Evolutionary conservation across 352 stramenopile genomes (phyloP).

Genomic region (Phytophthora pluvialis): DNA sequence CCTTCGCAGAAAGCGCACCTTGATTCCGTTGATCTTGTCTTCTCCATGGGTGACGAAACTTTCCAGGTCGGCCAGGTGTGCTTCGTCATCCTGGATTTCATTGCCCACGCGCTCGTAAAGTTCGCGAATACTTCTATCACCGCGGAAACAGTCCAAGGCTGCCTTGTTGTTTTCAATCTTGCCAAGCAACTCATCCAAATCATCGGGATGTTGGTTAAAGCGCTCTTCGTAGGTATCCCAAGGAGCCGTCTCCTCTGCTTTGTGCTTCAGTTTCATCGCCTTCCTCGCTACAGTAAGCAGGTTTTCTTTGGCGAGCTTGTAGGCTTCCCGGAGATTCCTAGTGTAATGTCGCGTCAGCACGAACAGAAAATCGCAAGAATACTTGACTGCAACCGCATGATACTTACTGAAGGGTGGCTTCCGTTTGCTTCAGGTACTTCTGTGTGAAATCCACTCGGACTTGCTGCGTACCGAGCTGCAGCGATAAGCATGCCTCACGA

Average conservation of each 20-base stretch:
- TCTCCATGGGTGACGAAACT: conserved; percentile 65
- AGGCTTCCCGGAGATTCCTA: conserved; percentile 64
- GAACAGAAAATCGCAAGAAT: background rate
- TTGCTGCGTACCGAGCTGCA: conserved; percentile 69
- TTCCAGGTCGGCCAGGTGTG: conserved; percentile 61
- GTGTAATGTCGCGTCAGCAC: conserved; percentile 7
- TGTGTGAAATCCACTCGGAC: conserved; percentile 69
- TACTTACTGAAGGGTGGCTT: conserved; percentile 55
- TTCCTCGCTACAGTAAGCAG: conserved; percentile 62
- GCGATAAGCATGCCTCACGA: conserved; percentile 56
- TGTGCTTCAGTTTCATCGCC: conserved; percentile 70
- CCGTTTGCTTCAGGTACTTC: conserved; percentile 64
- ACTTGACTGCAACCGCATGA: background rate
- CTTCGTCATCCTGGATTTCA: conserved; percentile 79
- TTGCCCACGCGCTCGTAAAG: conserved; percentile 69
- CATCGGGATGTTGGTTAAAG: conserved; percentile 71
- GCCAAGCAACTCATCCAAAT: conserved; percentile 77
- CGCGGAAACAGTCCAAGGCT: conserved; percentile 80
- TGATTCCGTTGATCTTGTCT: conserved; percentile 77
- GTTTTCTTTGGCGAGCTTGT: conserved; percentile 70
- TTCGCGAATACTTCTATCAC: conserved; percentile 75
- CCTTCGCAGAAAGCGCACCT: conserved; percentile 40
- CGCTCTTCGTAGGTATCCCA: conserved; percentile 68
- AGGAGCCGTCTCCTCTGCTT: conserved; percentile 71
- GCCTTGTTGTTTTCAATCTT: conserved; percentile 89